phyloP scores from a whole-genome alignment of 108 stramenopile genomes.

The Nitzschia sp. region DNA sequence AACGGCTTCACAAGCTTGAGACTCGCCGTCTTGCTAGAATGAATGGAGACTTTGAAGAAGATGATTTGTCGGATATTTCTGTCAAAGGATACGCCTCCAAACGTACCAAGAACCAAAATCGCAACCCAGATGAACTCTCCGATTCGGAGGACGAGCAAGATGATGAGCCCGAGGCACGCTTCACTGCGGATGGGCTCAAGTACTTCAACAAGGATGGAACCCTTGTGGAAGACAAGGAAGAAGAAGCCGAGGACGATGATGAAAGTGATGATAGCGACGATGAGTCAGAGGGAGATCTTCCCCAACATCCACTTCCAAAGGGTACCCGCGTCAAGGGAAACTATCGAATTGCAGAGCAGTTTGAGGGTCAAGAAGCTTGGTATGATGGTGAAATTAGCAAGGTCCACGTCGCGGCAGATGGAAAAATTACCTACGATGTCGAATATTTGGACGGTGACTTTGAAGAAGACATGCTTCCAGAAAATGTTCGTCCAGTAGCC shows the following conservation, averaged over 20 bases:
- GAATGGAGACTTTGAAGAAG: slow-evolving; percentile 86
- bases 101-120: slow-evolving; percentile 16
- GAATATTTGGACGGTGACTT: slow-evolving; percentile 87
- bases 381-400: slow-evolving; percentile 61
- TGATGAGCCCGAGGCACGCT: slow-evolving; percentile 49
- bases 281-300: slow-evolving; percentile 16
- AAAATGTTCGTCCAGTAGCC: slow-evolving; percentile 55
- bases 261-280: slow-evolving; percentile 32
- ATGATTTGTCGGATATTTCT: slow-evolving; percentile 82
- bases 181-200: slow-evolving; percentile 86
- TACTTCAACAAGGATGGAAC: slow-evolving; percentile 69
- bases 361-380: slow-evolving; percentile 70
- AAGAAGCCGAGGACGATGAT: slow-evolving; percentile 33
- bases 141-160: slow-evolving; percentile 64
- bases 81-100: slow-evolving; percentile 31
- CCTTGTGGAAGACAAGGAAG: slow-evolving; percentile 58
- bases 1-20: slow-evolving; percentile 85
- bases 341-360: slow-evolving; percentile 78
- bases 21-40: slow-evolving; percentile 86
- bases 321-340: slow-evolving; percentile 76
- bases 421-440: slow-evolving; percentile 65
- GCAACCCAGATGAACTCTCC: slow-evolving; percentile 65
- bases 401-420: slow-evolving; percentile 44
- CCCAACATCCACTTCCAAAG: slow-evolving; percentile 35
- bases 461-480: slow-evolving; percentile 68